These are phyloP conservation scores for Hypericum perforatum DNA, from an alignment of 345 rosid genomes.

Conservation along the genomic window DNA sequence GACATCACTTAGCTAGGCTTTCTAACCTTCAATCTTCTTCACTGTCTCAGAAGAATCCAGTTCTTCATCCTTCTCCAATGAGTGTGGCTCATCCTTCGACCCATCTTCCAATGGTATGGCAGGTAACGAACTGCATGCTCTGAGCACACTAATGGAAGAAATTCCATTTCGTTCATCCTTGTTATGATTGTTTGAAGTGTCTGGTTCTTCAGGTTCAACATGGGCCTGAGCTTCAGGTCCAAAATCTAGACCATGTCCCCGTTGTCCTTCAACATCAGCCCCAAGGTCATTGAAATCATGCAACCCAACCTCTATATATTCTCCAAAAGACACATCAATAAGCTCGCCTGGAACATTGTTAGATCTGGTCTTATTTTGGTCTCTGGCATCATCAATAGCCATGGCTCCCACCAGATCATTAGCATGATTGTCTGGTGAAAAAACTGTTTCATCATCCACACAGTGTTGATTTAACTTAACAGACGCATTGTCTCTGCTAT, in stretches of 20 bases:
- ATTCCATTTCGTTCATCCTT: constrained; percentile 18
- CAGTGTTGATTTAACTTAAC: constrained; percentile 24
- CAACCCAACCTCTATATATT: constrained; percentile 3
- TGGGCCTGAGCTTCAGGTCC: constrained; percentile 30
- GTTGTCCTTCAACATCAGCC: constrained; percentile 14
- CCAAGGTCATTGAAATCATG: constrained; percentile 25
- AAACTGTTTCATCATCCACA: constrained; percentile 16
- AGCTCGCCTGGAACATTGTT: constrained; percentile 8
- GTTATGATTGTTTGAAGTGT: constrained; percentile 13
- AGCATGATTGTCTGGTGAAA: constrained; percentile 22
- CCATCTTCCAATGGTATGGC: background rate
- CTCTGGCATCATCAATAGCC: constrained; percentile 24
- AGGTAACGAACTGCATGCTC: constrained; percentile 29
- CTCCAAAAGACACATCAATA: constrained; percentile 16
- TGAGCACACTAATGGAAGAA: constrained; percentile 13
- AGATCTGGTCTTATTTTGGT: constrained; percentile 12
- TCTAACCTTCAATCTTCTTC: constrained; percentile 41
- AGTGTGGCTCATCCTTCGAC: constrained; percentile 12
- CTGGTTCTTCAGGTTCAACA: constrained; percentile 21
- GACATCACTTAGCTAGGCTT: constrained; percentile 11
- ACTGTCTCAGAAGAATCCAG: constrained; percentile 18
- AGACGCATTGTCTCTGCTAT: constrained; percentile 24
- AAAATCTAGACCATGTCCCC: constrained; percentile 12
- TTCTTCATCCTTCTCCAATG: constrained; percentile 18
- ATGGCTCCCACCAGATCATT: constrained; percentile 17